Conservation (phyloP, 257 asterid species). For the Penstemon newberryi region DNA sequence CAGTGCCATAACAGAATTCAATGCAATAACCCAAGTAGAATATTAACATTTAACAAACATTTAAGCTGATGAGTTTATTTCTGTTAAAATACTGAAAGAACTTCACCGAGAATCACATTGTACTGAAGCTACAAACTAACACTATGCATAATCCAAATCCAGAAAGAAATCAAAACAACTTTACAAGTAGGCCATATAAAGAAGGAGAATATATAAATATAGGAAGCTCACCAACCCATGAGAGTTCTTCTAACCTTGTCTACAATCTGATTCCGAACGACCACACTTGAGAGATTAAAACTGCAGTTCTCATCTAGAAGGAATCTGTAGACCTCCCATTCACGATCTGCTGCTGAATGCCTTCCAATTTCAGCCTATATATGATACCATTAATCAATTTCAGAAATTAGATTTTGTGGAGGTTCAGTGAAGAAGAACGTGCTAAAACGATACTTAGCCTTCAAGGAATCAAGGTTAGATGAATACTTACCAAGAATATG, state of each 20-base stretch:
- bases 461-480: background rate
- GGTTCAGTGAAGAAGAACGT: background rate
- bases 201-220: background rate
- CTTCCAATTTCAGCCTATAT: conserved; percentile 82
- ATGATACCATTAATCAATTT: background rate
- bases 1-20: too few relatives aligned
- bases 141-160: background rate
- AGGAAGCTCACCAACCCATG: conserved; percentile 78
- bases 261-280: conserved; percentile 58
- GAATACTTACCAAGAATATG: conserved; percentile 63
- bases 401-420: background rate
- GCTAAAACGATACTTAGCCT: background rate
- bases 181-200: background rate
- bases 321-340: conserved; percentile 86
- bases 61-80: too few relatives aligned
- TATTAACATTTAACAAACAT: too few relatives aligned
- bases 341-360: conserved; percentile 58
- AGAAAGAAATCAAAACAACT: background rate
- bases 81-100: background rate
- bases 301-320: conserved; percentile 73
- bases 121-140: background rate
- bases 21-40: too few relatives aligned
- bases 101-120: background rate
- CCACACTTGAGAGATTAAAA: conserved; percentile 43
- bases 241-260: conserved; percentile 74